Conservation (phyloP, 352 stramenopile species). For the Phytophthora crassamura region DNA sequence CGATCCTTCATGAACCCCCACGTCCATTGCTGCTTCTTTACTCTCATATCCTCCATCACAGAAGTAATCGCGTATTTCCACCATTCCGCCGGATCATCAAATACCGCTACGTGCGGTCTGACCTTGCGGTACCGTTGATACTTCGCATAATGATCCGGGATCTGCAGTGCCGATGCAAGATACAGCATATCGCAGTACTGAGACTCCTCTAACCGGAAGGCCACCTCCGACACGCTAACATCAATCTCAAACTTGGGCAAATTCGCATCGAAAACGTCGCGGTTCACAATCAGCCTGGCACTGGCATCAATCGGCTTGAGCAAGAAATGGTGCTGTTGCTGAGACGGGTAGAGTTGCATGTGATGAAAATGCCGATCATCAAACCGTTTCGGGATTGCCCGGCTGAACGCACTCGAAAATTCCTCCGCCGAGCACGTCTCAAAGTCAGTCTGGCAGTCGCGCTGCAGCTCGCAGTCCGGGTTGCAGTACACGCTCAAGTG, state of each 20-base stretch:
- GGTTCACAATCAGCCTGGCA: conserved; percentile 83
- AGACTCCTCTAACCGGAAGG: conserved; percentile 83
- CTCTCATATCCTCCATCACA: conserved; percentile 61
- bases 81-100: conserved; percentile 71
- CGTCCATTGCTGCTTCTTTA: conserved; percentile 77
- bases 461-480: conserved; percentile 74
- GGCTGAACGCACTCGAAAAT: conserved; percentile 81
- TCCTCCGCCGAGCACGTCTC: conserved; percentile 73
- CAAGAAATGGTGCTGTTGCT: conserved; percentile 86
- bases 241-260: conserved; percentile 87
- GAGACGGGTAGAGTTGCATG: conserved; percentile 73
- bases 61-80: conserved; percentile 84
- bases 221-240: conserved; percentile 79
- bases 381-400: conserved; percentile 85
- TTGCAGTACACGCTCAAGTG: conserved; percentile 89
- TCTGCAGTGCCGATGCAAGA: conserved; percentile 72
- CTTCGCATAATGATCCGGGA: conserved; percentile 77
- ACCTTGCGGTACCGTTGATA: conserved; percentile 80
- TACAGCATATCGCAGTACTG: conserved; percentile 91
- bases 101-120: conserved; percentile 58
- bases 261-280: conserved; percentile 76
- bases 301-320: conserved; percentile 85
- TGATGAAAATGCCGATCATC: conserved; percentile 72
- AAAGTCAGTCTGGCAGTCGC: conserved; percentile 65
- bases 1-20: conserved; percentile 86